phyloP scores from a whole-genome alignment of 169 alveolate genomes.

The Eimeria praecox region DNA sequence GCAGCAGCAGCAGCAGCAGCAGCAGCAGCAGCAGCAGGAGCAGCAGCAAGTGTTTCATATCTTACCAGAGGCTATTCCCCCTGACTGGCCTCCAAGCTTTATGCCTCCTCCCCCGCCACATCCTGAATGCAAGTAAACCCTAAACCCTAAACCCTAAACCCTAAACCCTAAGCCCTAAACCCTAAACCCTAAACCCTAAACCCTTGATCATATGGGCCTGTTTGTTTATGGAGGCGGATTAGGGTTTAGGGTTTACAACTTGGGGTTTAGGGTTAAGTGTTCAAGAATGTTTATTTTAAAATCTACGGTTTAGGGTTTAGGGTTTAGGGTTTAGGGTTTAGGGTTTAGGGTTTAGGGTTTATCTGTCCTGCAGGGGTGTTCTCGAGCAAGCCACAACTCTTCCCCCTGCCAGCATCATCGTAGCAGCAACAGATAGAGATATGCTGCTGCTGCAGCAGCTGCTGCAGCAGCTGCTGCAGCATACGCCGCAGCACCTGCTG shows the following conservation, averaged over 20 bases:
- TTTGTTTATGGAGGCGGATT: neutral
- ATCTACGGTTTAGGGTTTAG: conserved; percentile 7
- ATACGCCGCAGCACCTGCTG: conserved; percentile 20
- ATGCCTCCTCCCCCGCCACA: neutral
- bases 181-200: conserved; percentile 23
- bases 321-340: conserved; percentile 5
- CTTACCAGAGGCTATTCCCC: neutral
- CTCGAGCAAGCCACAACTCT: neutral
- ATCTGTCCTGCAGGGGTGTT: neutral
- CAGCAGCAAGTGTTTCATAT: conserved; percentile 10
- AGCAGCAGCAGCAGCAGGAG: conserved; percentile 31
- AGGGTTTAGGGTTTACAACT: conserved; percentile 5
- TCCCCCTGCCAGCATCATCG: neutral
- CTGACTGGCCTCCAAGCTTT: neutral
- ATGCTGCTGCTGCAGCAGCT: conserved; percentile 27
- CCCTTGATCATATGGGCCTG: neutral
- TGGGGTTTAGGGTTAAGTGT: no score
- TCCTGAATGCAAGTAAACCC: conserved; percentile 8
- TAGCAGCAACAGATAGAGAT: neutral
- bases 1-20: neutral
- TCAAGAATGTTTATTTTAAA: no score
- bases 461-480: conserved; percentile 52
- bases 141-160: conserved; percentile 23
- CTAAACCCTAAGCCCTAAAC: neutral
- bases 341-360: conserved; percentile 33